Conservation (phyloP, 495 filamentous ascomycete genomes). For the Aspergillus bridgeri region DNA sequence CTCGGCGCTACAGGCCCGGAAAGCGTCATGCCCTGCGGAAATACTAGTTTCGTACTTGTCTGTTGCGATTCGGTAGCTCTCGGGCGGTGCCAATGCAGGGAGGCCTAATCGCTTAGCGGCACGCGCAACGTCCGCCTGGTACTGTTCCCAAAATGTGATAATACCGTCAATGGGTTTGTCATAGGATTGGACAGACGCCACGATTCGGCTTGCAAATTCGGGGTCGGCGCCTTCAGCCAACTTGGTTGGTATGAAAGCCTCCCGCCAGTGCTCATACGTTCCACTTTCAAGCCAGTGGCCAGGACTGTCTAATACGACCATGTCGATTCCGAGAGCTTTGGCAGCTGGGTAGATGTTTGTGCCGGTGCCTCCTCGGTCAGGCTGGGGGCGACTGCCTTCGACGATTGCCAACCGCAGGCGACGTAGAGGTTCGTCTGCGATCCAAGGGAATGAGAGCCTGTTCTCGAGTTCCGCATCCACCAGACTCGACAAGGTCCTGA, state of each 20-base stretch:
- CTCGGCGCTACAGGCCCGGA: background rate
- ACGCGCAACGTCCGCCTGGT: background rate
- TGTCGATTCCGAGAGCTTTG: conserved; percentile 36
- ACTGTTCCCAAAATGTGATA: conserved; percentile 6
- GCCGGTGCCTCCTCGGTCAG: background rate
- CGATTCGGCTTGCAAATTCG: background rate
- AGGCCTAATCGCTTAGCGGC: background rate
- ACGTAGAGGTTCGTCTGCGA: background rate
- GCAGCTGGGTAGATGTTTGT: conserved; percentile 27
- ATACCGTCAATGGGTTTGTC: conserved; percentile 1
- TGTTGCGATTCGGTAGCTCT: background rate
- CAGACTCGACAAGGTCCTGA: too few relatives aligned
- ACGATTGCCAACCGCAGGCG: conserved; percentile 4
- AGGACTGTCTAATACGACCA: conserved; percentile 44
- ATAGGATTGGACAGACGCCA: background rate
- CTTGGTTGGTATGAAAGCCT: conserved; percentile 25
- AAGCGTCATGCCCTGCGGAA: background rate
- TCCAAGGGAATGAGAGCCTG: conserved; percentile 6
- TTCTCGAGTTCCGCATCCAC: background rate
- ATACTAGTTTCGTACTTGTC: background rate
- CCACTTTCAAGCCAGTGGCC: conserved; percentile 45
- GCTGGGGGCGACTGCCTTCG: background rate
- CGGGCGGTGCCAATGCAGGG: background rate
- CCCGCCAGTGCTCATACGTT: conserved; percentile 25
- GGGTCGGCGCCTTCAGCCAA: background rate